Evolutionary conservation across 192 early-diverging fungal genomes (phyloP).

Genomic region (Backusella sp.): DNA sequence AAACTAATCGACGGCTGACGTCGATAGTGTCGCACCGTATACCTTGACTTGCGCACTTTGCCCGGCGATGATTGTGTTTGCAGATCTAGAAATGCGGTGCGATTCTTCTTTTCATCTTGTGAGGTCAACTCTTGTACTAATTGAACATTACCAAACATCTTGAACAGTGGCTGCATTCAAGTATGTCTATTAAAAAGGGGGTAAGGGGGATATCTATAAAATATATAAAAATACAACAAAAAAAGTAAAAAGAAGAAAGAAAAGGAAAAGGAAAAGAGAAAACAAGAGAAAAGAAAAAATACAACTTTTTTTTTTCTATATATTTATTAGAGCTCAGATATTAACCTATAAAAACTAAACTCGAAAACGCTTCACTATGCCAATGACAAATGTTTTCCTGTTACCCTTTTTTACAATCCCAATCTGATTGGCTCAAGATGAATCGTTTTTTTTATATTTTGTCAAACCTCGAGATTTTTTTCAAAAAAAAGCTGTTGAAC

Average conservation of each 20-base stretch:
- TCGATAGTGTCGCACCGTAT: neutral
- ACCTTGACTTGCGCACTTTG: neutral
- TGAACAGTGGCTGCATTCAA: constrained; percentile 20
- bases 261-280: neutral
- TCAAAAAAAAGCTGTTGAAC: neutral
- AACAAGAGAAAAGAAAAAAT: neutral
- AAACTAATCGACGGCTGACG: neutral
- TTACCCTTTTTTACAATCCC: neutral
- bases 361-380: neutral
- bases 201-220: neutral
- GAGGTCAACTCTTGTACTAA: constrained; percentile 34
- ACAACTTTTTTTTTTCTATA: neutral
- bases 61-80: neutral
- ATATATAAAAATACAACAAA: neutral
- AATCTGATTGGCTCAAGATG: neutral
- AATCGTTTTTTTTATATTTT: neutral
- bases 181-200: neutral
- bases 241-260: neutral
- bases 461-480: neutral
- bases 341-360: neutral
- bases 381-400: neutral
- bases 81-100: neutral
- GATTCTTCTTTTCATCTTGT: constrained; percentile 3
- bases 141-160: constrained; percentile 32
- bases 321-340: constrained; percentile 1